phyloP scores from a whole-genome alignment of 371 early-diverging fungal species.

The Batkoa obscura region DNA sequence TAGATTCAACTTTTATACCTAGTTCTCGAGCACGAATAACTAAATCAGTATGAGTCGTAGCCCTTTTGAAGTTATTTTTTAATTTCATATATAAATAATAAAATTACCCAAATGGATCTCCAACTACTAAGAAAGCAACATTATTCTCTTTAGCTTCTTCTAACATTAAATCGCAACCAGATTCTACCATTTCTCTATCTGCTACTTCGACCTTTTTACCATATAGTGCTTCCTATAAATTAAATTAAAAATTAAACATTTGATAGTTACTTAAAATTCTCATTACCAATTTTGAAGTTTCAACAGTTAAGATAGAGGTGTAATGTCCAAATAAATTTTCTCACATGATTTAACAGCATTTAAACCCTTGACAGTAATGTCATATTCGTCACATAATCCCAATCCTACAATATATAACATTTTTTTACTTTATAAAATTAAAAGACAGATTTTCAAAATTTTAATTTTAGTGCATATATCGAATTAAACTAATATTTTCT shows the following conservation, averaged over 20 bases:
- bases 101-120: constrained; percentile 86
- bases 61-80: constrained; percentile 25
- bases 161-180: constrained; percentile 75
- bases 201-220: constrained; percentile 68
- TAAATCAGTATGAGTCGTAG: constrained; percentile 98
- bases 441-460: background rate
- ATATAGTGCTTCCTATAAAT: constrained; percentile 61
- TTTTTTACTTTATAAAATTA: constrained; percentile 9
- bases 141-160: constrained; percentile 67
- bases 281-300: constrained; percentile 52
- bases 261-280: background rate
- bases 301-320: constrained; percentile 85
- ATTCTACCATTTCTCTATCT: constrained; percentile 95
- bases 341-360: constrained; percentile 77
- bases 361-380: constrained; percentile 90
- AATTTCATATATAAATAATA: background rate
- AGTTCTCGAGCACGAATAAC: constrained; percentile 85
- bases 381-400: constrained; percentile 92
- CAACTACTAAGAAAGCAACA: constrained; percentile 96
- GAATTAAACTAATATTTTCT: too few relatives aligned
- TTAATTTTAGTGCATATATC: background rate
- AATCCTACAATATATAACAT: constrained; percentile 91
- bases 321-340: constrained; percentile 97
- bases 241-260: background rate
- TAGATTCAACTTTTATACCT: constrained; percentile 60